phyloP scores from a whole-genome alignment of 1,284 basidiomycete genomes.

The Fomitopsis palustris region DNA sequence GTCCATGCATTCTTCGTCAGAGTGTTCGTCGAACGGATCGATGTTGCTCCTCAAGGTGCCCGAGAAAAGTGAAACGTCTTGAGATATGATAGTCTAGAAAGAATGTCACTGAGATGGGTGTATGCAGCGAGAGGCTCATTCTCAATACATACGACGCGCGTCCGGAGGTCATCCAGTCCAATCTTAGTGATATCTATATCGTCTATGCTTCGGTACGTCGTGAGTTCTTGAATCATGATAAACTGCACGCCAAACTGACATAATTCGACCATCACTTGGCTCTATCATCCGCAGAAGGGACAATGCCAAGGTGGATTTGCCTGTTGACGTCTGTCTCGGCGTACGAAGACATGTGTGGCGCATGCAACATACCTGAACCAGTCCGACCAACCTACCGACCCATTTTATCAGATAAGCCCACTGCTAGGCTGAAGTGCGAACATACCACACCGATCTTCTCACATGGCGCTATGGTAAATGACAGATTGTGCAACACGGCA shows the following conservation, averaged over 20 bases:
- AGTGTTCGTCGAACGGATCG: constrained; percentile 66
- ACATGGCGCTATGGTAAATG: constrained; percentile 66
- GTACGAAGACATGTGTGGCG: not conserved
- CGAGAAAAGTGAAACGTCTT: constrained; percentile 83
- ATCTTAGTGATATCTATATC: constrained; percentile 81
- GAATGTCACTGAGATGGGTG: not conserved
- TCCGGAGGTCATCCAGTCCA: constrained; percentile 79
- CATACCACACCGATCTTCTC: constrained; percentile 77
- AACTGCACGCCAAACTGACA: constrained; percentile 40
- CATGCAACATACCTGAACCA: constrained; percentile 45
- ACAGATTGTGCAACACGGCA: constrained; percentile 63
- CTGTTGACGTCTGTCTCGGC: constrained; percentile 22
- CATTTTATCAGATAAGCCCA: not conserved
- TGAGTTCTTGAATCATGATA: constrained; percentile 1
- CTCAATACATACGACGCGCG: constrained; percentile 44
- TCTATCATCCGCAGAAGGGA: constrained; percentile 81
- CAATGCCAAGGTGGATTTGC: constrained; percentile 74
- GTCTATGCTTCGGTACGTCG: constrained; percentile 51
- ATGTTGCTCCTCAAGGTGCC: constrained; percentile 81
- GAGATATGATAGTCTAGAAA: constrained; percentile 70
- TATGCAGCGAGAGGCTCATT: not conserved
- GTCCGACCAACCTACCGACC: constrained; percentile 55
- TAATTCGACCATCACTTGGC: constrained; percentile 65
- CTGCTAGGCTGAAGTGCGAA: constrained; percentile 7
- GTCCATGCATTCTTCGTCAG: constrained; percentile 61